A percentile compares a stretch with the other conserved stretches of the same genome.
phyloP scores from a whole-genome alignment of 2,329 filamentous ascomycete species.

The Dactylellina haptotyla region DNA sequence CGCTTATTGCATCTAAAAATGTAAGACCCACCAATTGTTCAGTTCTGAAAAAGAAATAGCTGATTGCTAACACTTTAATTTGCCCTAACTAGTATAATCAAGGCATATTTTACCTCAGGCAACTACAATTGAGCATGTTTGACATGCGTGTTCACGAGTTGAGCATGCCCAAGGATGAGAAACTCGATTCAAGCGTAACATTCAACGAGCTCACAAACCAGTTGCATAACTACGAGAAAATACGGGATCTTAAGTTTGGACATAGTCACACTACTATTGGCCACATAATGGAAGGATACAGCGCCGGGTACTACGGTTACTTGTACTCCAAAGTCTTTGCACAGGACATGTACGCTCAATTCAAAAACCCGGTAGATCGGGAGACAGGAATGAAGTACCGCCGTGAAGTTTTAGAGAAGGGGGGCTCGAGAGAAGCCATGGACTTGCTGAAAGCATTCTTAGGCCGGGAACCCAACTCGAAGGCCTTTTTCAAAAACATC shows the following conservation, averaged over 20 bases:
- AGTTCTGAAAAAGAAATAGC: not conserved
- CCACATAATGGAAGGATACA: slow-evolving; percentile 84
- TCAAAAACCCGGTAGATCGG: slow-evolving; percentile 79
- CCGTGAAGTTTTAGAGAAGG: slow-evolving; percentile 79
- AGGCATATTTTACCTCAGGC: slow-evolving; percentile 79
- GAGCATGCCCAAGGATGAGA: slow-evolving; percentile 74
- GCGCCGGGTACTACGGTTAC: slow-evolving; percentile 84
- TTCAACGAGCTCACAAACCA: slow-evolving; percentile 79
- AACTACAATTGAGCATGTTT: slow-evolving; percentile 82
- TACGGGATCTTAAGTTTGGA: slow-evolving; percentile 70
- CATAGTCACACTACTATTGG: slow-evolving; percentile 82
- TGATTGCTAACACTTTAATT: not conserved
- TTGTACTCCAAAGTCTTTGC: slow-evolving; percentile 63
- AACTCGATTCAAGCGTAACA: slow-evolving; percentile 71
- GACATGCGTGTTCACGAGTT: slow-evolving; percentile 84
- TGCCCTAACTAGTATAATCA: slow-evolving; percentile 70
- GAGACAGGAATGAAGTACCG: slow-evolving; percentile 79
- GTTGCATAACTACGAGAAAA: slow-evolving; percentile 78
- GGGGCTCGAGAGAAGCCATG: slow-evolving; percentile 84
- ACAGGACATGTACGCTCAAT: slow-evolving; percentile 86
- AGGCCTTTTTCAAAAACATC: slow-evolving; percentile 75
- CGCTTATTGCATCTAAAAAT: slow-evolving; percentile 79
- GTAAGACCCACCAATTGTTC: not conserved
- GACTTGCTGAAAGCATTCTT: slow-evolving; percentile 79
- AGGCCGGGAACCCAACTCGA: slow-evolving; percentile 77